phyloP scores from a whole-genome alignment of 208 protist genomes.

The Acanthamoeba lenticulata region DNA sequence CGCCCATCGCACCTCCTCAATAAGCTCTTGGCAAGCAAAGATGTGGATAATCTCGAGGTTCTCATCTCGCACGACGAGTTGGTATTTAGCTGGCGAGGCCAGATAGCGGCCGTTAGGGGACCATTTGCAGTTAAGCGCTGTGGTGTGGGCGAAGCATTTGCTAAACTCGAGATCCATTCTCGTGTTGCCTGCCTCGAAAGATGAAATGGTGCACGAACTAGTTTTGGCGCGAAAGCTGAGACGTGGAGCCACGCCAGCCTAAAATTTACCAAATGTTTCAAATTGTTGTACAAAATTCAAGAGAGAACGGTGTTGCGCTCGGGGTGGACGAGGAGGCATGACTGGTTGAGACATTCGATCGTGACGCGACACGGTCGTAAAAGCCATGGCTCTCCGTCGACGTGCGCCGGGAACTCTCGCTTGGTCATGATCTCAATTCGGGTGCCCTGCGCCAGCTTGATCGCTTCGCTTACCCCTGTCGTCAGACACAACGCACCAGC shows the following conservation, averaged over 20 bases:
- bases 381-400: conserved; percentile 42
- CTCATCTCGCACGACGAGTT: conserved; percentile 42
- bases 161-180: conserved; percentile 26
- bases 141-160: neutral
- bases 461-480: neutral
- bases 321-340: neutral
- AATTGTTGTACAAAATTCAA: too few relatives aligned
- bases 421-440: neutral
- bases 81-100: neutral
- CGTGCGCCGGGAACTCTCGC: neutral
- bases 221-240: neutral
- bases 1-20: neutral
- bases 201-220: too few relatives aligned
- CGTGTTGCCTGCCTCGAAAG: neutral
- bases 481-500: too few relatives aligned
- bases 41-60: conserved; percentile 13
- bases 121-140: neutral
- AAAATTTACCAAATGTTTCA: too few relatives aligned
- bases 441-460: conserved; percentile 46
- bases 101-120: neutral
- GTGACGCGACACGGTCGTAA: conserved; percentile 10
- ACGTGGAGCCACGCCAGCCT: neutral
- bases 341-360: neutral
- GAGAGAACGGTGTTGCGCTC: neutral
- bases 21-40: neutral